A percentile compares a stretch with the other conserved stretches of the same genome.
Conservation (phyloP, 2,329 filamentous ascomycete species). For the Cryphonectria nitschkei region DNA sequence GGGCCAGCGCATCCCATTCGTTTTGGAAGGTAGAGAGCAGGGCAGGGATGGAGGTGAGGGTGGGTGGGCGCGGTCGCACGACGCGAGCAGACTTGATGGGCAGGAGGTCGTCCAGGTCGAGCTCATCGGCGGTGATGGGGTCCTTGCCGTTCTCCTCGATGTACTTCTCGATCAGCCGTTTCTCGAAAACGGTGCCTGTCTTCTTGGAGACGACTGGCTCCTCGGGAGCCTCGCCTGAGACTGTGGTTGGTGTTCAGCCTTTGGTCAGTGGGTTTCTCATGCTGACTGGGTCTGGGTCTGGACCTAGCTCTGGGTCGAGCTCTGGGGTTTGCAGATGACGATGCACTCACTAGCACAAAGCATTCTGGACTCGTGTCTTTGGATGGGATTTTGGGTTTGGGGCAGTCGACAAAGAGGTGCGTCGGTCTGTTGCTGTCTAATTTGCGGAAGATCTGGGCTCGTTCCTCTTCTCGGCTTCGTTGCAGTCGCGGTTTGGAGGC, state of each 20-base stretch:
- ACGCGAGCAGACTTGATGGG: slow-evolving; percentile 82
- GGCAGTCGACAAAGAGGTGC: not conserved
- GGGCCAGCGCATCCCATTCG: slow-evolving; percentile 92
- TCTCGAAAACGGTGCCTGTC: slow-evolving; percentile 92
- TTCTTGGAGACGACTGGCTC: slow-evolving; percentile 94
- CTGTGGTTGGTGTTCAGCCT: slow-evolving; percentile 48
- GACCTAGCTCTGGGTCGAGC: not conserved
- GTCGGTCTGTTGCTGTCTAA: not conserved
- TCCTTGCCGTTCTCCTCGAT: slow-evolving; percentile 93
- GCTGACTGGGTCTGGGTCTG: not conserved
- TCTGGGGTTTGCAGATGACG: not conserved
- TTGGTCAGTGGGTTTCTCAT: slow-evolving; percentile 12
- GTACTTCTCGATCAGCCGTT: slow-evolving; percentile 91
- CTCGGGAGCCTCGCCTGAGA: slow-evolving; percentile 95
- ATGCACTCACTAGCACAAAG: slow-evolving; percentile 28
- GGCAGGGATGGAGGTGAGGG: slow-evolving; percentile 93
- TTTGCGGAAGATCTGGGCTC: not conserved
- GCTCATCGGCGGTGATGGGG: slow-evolving; percentile 83
- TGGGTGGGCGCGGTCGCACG: slow-evolving; percentile 87
- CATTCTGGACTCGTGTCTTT: slow-evolving; percentile 17
- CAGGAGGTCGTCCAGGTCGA: slow-evolving; percentile 82
- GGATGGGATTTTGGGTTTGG: too few relatives aligned
- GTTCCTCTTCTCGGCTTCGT: not conserved
- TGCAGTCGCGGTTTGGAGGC: not conserved
- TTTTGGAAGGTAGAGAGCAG: slow-evolving; percentile 95